Conservation (phyloP, 1,284 basidiomycete species). For the Pascua sp. region DNA sequence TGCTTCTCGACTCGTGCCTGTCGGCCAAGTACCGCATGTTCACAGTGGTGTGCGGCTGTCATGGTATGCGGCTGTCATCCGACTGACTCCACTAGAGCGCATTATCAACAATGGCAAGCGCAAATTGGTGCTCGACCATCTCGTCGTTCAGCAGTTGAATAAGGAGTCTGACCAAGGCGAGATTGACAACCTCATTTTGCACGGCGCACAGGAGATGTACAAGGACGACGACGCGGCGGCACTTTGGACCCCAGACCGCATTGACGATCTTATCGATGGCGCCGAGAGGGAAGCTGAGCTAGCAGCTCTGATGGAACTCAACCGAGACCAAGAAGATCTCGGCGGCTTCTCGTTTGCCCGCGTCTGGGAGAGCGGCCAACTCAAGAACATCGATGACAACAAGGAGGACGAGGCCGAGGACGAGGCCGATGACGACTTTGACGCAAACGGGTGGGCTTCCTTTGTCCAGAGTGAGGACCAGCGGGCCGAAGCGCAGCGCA, state of each 20-base stretch:
- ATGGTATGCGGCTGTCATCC: too few species aligned
- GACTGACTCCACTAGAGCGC: conserved; percentile 55
- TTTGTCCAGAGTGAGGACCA: conserved; percentile 20
- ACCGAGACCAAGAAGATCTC: conserved; percentile 23
- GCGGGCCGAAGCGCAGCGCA: not conserved
- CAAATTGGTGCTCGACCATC: conserved; percentile 83
- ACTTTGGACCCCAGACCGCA: conserved; percentile 70
- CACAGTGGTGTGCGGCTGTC: too few species aligned
- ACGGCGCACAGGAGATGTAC: conserved; percentile 75
- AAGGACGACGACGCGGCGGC: conserved; percentile 49
- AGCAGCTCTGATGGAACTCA: conserved; percentile 5
- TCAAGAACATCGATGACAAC: conserved; percentile 61
- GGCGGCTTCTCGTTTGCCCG: conserved; percentile 77
- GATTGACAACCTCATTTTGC: conserved; percentile 74
- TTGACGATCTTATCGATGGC: conserved; percentile 75
- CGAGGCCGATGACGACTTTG: conserved; percentile 51
- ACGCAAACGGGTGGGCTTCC: conserved; percentile 65
- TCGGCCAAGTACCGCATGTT: conserved; percentile 69
- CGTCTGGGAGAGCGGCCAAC: conserved; percentile 66
- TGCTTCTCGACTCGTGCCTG: conserved; percentile 57
- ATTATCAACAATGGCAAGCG: conserved; percentile 87
- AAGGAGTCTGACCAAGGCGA: conserved; percentile 67
- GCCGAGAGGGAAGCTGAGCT: conserved; percentile 67
- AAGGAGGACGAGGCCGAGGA: conserved; percentile 52
- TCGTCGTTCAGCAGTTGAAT: conserved; percentile 87